Evolutionary conservation across 2,329 filamentous ascomycete species (phyloP), one percentile per base, ranked within the genome.

Genomic region (Zymoseptoria tritici): DNA sequence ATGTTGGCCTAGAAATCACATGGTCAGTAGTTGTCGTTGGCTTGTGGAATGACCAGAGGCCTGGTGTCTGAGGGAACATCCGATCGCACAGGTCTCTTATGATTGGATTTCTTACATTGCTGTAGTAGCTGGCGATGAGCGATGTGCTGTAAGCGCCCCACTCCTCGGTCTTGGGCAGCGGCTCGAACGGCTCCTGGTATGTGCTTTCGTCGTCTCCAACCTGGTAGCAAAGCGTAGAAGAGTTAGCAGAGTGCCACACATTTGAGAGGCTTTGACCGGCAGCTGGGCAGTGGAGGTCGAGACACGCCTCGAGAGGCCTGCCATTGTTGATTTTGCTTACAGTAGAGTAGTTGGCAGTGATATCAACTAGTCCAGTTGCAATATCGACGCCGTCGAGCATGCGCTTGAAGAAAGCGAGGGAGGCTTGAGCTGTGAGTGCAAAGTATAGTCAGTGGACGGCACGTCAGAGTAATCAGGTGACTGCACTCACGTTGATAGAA

Each of bases 401-500:
- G 7, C 67, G 60, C 16, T 61, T 46, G 59, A 68, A 68, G 58
- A 66, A 57, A 6, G 71, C 72, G 19, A 77, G 63, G 0, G 71
- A 61, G 9, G 73, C 75, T 46, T 46, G 7, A 61, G 49, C 36
- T 46, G 36, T 46, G 16, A 7, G 13, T 7, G 16, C 1, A 2
- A 7, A n/a, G 13, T 16, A n/a, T 46, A 7, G 7, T 46, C 13
- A 46, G 36, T 5, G 36, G 16, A 46, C 4, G 4, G 11, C 13
- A 16, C 36, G 13, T 46, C 5, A 46, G 6, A 11, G n/a, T 16
- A n/a, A n/a, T 46, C 16, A 16, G 11, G 2, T 16, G 6, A 7
- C 11, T n/a, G 16, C 13, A 46, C 49, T 64, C 57, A 53, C 62
- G 74, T 62, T 77, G 76, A 60, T 77, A 77, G 63, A 70, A 76